Conservation (phyloP, 768 basidiomycete species). For the Sporobolomyces pararoseus region DNA sequence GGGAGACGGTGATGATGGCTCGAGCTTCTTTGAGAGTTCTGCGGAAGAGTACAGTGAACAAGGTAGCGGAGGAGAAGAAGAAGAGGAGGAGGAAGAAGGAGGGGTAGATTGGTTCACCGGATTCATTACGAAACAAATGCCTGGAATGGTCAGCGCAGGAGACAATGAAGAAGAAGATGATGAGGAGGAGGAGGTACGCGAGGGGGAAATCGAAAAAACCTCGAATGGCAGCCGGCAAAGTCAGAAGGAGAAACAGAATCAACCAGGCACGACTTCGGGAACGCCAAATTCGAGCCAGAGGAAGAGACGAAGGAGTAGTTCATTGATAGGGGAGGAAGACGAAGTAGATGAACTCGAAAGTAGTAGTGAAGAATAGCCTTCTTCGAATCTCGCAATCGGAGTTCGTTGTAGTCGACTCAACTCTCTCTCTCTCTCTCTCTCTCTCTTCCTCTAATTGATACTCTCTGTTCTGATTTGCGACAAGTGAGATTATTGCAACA, state of each 20-base stretch:
- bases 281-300: neutral
- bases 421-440: no score
- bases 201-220: no score
- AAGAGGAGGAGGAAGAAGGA: slow-evolving; percentile 12
- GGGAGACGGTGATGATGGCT: slow-evolving; percentile 2
- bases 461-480: no score
- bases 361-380: neutral
- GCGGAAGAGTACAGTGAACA: slow-evolving; percentile 10
- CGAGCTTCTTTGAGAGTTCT: slow-evolving; percentile 30
- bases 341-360: slow-evolving; percentile 24
- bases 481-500: slow-evolving; percentile 6
- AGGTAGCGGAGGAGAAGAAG: slow-evolving; percentile 2
- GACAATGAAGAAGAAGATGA: slow-evolving; percentile 1
- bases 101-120: slow-evolving; percentile 28
- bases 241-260: no score
- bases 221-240: neutral
- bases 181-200: neutral
- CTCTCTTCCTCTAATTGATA: no score
- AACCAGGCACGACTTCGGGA: no score
- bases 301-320: neutral
- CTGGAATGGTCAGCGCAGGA: neutral
- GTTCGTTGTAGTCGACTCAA: no score
- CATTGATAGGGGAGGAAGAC: neutral
- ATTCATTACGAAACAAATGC: slow-evolving; percentile 31
- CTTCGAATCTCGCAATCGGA: no score